Percentiles rank a stretch among this genome's conserved stretches.
phyloP scores from a whole-genome alignment of 148 eudicot species.

The Nepenthes mirabilis region DNA sequence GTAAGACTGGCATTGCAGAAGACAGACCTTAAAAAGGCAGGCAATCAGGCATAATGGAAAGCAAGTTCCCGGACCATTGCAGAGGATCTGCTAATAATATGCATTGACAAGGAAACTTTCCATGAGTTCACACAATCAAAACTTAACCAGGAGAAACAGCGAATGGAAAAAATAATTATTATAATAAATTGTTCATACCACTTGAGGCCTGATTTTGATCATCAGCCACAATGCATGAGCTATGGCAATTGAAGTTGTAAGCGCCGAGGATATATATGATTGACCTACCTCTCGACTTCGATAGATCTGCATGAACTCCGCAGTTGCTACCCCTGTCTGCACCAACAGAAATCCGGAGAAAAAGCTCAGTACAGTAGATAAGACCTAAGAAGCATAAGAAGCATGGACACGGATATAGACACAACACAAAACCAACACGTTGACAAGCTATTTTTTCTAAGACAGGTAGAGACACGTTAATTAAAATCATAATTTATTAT shows the following conservation, averaged over 20 bases:
- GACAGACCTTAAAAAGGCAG: slow-evolving; percentile 62
- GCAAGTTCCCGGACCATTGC: slow-evolving; percentile 96
- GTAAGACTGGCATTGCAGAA: neutral
- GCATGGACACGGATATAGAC: neutral
- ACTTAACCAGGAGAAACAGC: neutral
- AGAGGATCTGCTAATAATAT: slow-evolving; percentile 42
- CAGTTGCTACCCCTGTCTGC: slow-evolving; percentile 30
- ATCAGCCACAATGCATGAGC: slow-evolving; percentile 80
- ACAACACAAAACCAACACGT: neutral
- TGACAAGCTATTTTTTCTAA: too few relatives aligned
- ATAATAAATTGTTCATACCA: slow-evolving; percentile 27
- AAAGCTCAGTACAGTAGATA: neutral
- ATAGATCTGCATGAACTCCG: slow-evolving; percentile 71
- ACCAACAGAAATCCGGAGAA: slow-evolving; percentile 10
- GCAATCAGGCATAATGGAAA: slow-evolving; percentile 73
- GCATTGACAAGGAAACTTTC: neutral
- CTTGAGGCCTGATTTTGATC: slow-evolving; percentile 84
- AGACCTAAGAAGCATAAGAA: neutral
- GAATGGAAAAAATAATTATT: neutral
- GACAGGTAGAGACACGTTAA: too few relatives aligned
- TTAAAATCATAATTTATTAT: too few relatives aligned
- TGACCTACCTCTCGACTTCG: slow-evolving; percentile 94
- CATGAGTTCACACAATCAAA: neutral
- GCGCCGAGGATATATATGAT: slow-evolving; percentile 75
- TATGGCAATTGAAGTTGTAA: slow-evolving; percentile 70